phyloP scores from a whole-genome alignment of 192 early-diverging fungal species.

The Linnemannia hyalina region DNA sequence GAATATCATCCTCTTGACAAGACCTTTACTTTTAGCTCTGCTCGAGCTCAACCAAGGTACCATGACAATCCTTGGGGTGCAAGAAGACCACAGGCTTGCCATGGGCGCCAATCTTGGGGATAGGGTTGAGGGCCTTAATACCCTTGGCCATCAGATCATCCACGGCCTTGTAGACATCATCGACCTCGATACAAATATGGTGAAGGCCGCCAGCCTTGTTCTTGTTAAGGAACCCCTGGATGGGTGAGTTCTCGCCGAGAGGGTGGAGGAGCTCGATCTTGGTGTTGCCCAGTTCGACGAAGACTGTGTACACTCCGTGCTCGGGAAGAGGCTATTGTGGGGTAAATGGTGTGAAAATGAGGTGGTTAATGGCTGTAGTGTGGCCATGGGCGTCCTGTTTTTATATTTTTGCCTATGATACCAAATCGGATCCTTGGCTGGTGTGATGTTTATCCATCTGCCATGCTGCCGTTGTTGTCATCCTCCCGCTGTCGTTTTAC shows the following conservation, averaged over 20 bases:
- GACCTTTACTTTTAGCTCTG: conserved; percentile 44
- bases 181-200: conserved; percentile 85
- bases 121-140: conserved; percentile 73
- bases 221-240: conserved; percentile 82
- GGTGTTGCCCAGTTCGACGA: conserved; percentile 88
- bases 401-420: no score
- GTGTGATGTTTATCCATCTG: no score
- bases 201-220: conserved; percentile 88
- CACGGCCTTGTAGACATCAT: conserved; percentile 77
- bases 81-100: conserved; percentile 84
- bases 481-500: no score
- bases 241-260: conserved; percentile 81
- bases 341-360: background rate
- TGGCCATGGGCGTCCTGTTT: no score
- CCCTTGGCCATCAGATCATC: conserved; percentile 72
- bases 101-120: conserved; percentile 88
- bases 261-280: conserved; percentile 88
- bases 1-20: no score
- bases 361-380: no score
- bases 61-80: conserved; percentile 88
- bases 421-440: no score
- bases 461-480: no score
- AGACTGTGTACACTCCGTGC: conserved; percentile 89
- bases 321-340: conserved; percentile 73
- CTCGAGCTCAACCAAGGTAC: conserved; percentile 83